Percentiles rank a stretch among this genome's conserved stretches.
Conservation (phyloP, 225 moss, liverwort and hornwort species). For the Neckera pumila region DNA sequence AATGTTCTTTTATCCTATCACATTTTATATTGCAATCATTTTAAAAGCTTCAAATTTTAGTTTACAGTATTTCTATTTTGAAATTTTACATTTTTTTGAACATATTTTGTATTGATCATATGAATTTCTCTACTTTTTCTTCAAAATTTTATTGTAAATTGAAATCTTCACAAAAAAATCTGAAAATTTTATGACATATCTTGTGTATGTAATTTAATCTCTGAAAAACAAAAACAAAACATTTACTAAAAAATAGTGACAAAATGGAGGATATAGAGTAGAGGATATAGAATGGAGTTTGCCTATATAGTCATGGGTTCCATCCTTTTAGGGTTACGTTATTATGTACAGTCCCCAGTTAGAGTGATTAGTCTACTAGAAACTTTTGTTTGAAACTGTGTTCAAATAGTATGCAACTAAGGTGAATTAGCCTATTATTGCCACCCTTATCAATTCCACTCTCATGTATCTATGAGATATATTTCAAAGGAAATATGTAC, state of each 20-base stretch:
- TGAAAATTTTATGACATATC: no score
- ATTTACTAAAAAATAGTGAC: neutral
- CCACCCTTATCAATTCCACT: no score
- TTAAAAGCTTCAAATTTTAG: no score
- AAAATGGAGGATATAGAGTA: neutral
- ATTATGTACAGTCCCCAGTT: fast-evolving
- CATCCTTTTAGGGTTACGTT: fast-evolving
- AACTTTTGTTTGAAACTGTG: neutral
- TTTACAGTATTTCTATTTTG: neutral
- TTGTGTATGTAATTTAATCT: neutral
- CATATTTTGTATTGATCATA: neutral
- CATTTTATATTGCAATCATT: neutral
- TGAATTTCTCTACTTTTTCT: no score
- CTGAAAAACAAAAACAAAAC: neutral
- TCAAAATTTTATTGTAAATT: neutral
- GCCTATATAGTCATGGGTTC: fast-evolving
- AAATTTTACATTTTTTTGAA: neutral
- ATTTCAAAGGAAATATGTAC: no score
- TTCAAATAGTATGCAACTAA: neutral
- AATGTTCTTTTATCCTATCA: neutral
- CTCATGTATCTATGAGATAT: no score
- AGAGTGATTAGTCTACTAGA: no score
- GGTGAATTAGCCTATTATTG: neutral
- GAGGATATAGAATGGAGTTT: fast-evolving
- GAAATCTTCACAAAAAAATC: neutral